Evolutionary conservation across 2,329 filamentous ascomycete species (phyloP), one percentile per base, ranked within the genome.

Genomic region (Septoria petroselini): DNA sequence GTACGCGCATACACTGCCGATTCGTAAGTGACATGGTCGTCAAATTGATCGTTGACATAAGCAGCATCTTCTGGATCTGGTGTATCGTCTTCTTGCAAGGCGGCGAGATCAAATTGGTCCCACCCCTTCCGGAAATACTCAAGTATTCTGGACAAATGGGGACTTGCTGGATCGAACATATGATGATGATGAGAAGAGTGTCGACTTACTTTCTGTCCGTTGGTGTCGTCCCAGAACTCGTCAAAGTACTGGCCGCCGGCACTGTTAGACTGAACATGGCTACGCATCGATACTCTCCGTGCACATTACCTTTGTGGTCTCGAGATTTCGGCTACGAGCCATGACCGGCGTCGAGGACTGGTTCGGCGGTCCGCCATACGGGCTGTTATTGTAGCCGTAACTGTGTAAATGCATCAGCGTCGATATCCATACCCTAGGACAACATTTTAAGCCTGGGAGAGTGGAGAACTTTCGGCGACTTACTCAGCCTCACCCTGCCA

Each of bases 1-100:
- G 70, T 9, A 75, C 72, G 52, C 74, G 75, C 57, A 72, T 73
- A 59, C 73, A 76, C 70, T 73, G 53, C 4, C 6, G 23, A 18
- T 14, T 47, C 21, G 43, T 47, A 37, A 47, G 43, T 38, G 35
- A 38, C 35, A 19, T 11, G 4, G 17, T 38, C 17, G 23, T 27
- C 41, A 34, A 33, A 29, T 43, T 34, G 41, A 9, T 19, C 12
- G 11, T 41, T 12, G 7, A 43, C 27, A 12, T 17, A 23, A 19
- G 33, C 21, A 17, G 25, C 21, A 25, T 27, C 23, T 14, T 14
- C 17, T 25, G 23, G 18, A 17, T 19, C 15, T 15, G 31, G 31
- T 8, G 23, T 7, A 9, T 27, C 12, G 25, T 45, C 31, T 23
- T 45, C 42, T 37, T 31, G 21, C 42, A 37, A 31, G 37, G n/a